Evolutionary conservation across 495 filamentous ascomycete genomes (phyloP).

Genomic region (Podospora fimiseda): DNA sequence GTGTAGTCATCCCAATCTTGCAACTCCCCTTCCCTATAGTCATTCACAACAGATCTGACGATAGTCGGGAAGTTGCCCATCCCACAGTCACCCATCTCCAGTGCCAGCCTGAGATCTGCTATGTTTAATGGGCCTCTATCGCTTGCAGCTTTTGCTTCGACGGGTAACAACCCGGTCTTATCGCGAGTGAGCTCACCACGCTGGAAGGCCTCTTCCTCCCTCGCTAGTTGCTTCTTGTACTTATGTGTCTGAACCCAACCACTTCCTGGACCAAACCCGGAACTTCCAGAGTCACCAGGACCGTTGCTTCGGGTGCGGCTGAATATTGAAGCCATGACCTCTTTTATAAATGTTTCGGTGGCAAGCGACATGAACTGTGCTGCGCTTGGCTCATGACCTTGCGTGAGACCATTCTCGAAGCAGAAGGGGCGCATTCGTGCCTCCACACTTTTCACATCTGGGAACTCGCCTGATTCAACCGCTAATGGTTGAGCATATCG

Average conservation of each 20-base stretch:
- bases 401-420: conserved; percentile 82
- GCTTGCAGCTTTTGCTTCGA: conserved; percentile 64
- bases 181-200: conserved; percentile 59
- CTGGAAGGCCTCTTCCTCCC: conserved; percentile 62
- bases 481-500: conserved; percentile 82
- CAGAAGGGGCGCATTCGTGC: conserved; percentile 88
- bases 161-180: conserved; percentile 68
- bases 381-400: conserved; percentile 62
- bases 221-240: conserved; percentile 64
- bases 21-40: conserved; percentile 69
- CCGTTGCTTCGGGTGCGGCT: conserved; percentile 74
- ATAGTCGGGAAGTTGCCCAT: conserved; percentile 73
- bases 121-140: conserved; percentile 64
- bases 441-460: conserved; percentile 70
- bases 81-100: conserved; percentile 66
- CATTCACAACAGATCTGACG: conserved; percentile 61
- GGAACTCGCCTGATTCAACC: conserved; percentile 88
- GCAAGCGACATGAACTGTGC: conserved; percentile 85
- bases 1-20: conserved; percentile 54
- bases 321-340: conserved; percentile 72
- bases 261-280: conserved; percentile 54
- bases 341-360: conserved; percentile 87
- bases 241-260: conserved; percentile 72
- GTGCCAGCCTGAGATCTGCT: conserved; percentile 68
- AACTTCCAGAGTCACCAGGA: conserved; percentile 49